These are phyloP conservation scores for Chlamydomonas sp. DNA, from an alignment of 139 green algal genomes.

Conservation along the genomic window DNA sequence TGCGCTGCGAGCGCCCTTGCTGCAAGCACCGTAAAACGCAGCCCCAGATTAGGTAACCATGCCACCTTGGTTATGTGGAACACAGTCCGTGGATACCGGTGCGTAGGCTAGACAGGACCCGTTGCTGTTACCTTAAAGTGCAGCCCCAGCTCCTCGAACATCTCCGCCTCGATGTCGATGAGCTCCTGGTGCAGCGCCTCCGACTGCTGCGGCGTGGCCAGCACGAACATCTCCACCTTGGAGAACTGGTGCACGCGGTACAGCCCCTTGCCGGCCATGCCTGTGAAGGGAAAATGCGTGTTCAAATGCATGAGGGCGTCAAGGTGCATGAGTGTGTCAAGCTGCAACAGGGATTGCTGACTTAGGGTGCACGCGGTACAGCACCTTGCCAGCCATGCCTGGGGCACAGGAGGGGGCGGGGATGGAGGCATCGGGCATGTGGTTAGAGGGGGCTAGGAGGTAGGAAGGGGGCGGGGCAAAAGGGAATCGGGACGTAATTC, in stretches of 20 bases:
- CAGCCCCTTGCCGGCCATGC: slow-evolving; percentile 85
- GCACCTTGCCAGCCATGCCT: not conserved
- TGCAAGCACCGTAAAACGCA: too few relatives aligned
- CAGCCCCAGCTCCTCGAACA: slow-evolving; percentile 94
- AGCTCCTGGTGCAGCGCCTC: slow-evolving; percentile 92
- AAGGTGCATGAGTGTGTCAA: too few relatives aligned
- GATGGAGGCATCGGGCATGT: too few relatives aligned
- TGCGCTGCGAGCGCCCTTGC: too few relatives aligned
- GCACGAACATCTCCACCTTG: slow-evolving; percentile 99
- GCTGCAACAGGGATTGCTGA: not conserved
- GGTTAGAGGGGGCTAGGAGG: too few relatives aligned
- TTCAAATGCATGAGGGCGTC: not conserved
- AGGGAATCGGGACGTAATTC: too few relatives aligned
- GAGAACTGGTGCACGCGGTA: slow-evolving; percentile 99
- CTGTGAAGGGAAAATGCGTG: not conserved
- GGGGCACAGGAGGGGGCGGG: too few relatives aligned
- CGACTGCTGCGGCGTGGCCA: slow-evolving; percentile 90
- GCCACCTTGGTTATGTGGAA: too few relatives aligned
- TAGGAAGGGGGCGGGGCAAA: too few relatives aligned
- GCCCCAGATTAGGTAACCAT: too few relatives aligned
- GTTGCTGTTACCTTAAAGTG: slow-evolving; percentile 90
- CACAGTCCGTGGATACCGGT: too few relatives aligned
- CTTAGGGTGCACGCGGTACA: not conserved
- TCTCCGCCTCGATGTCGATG: slow-evolving; percentile 80
- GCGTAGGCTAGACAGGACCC: not conserved